Evolutionary conservation across 73 alveolate genomes (phyloP).

Genomic region (Tetrahymena borealis): DNA sequence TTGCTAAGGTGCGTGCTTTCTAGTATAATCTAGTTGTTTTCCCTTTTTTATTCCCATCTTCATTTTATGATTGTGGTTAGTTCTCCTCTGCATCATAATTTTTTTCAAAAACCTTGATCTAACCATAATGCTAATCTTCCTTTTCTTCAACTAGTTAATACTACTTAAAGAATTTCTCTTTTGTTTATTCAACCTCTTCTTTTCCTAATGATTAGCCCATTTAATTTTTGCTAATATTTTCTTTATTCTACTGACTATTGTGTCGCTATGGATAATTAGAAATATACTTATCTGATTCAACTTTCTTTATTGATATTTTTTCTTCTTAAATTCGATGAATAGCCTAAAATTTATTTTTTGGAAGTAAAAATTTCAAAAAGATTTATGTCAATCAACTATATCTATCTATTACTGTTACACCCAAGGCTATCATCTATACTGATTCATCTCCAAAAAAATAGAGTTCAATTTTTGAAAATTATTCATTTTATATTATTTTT

Average conservation of each 20-base stretch:
- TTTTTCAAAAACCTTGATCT: not conserved
- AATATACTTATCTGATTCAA: not conserved
- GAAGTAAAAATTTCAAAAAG: not conserved
- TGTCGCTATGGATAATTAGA: not conserved
- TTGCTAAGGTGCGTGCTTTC: not conserved
- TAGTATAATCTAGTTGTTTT: not conserved
- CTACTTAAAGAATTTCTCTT: not conserved
- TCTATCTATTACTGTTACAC: not conserved
- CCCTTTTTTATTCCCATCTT: not conserved
- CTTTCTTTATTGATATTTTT: not conserved
- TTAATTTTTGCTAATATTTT: not conserved
- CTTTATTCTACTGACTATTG: not conserved
- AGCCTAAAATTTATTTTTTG: not conserved
- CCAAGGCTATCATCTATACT: too few species aligned
- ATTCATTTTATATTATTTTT: too few species aligned
- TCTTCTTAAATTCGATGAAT: too few species aligned
- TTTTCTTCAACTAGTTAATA: not conserved
- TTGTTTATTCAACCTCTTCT: not conserved
- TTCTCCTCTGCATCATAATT: not conserved
- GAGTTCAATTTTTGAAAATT: too few species aligned
- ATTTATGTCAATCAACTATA: not conserved
- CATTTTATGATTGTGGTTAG: not conserved
- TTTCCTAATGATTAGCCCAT: not conserved
- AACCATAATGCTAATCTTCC: not conserved
- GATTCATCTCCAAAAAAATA: too few species aligned